Conservation (phyloP, 768 basidiomycete species). For the Solioccasus polychromus region DNA sequence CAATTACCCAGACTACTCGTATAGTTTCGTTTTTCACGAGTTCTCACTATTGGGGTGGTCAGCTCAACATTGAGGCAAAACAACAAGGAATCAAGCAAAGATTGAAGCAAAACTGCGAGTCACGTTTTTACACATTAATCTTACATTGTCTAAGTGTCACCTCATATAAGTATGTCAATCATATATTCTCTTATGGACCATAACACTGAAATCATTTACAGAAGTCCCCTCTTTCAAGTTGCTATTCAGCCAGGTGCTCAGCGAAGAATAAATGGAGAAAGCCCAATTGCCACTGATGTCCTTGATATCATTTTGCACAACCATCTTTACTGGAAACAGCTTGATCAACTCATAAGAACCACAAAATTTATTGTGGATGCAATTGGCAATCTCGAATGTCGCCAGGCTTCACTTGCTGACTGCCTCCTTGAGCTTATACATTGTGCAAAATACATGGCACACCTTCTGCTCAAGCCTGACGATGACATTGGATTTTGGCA, state of each 20-base stretch:
- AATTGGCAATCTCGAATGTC: constrained; percentile 27
- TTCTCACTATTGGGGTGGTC: constrained; percentile 34
- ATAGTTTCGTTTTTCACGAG: constrained; percentile 25
- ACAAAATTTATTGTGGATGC: constrained; percentile 28
- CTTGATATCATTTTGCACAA: neutral
- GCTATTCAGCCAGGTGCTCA: neutral
- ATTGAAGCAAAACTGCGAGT: constrained; percentile 25
- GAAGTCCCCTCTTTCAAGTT: too few species aligned
- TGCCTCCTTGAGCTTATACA: constrained; percentile 30
- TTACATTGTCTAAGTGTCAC: constrained; percentile 20
- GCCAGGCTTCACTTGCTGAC: constrained; percentile 24
- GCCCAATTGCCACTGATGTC: constrained; percentile 15
- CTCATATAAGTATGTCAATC: constrained; percentile 8
- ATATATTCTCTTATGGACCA: too few species aligned
- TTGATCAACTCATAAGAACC: constrained; percentile 18
- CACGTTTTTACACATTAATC: constrained; percentile 23
- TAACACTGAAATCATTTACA: too few species aligned
- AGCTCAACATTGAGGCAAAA: constrained; percentile 19
- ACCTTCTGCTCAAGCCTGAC: neutral
- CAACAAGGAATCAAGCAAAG: constrained; percentile 7
- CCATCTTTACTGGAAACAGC: constrained; percentile 5
- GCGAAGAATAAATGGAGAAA: constrained; percentile 12
- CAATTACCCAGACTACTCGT: constrained; percentile 9
- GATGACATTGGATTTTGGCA: constrained; percentile 10
- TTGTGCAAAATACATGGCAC: neutral